Percentiles rank a stretch among this genome's conserved stretches.
These are phyloP conservation scores for Grosmannia clavigera DNA, from an alignment of 2,329 filamentous ascomycete species.

Conservation along the genomic window DNA sequence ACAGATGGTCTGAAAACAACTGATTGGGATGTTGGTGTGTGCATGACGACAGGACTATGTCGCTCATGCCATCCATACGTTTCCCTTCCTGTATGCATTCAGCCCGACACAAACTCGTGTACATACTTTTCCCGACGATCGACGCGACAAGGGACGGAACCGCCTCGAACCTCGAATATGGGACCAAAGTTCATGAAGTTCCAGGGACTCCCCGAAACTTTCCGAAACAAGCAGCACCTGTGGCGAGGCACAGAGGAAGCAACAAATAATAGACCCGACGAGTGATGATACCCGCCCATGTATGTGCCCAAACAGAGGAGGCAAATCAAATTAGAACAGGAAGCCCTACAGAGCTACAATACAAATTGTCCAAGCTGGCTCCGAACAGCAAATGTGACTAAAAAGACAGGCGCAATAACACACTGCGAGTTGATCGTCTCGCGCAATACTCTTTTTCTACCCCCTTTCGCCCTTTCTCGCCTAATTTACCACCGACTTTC, in stretches of 20 bases:
- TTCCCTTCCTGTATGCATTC: neutral
- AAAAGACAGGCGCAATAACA: neutral
- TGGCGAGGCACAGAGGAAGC: neutral
- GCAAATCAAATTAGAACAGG: neutral
- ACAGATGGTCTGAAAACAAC: slow-evolving; percentile 48
- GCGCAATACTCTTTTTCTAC: neutral
- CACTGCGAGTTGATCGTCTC: too few relatives aligned
- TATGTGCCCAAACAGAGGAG: neutral
- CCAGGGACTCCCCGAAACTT: neutral
- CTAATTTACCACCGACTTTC: too few relatives aligned
- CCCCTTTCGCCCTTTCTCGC: neutral
- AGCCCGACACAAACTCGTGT: neutral
- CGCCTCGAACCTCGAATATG: neutral
- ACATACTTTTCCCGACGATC: neutral
- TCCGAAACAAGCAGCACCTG: neutral
- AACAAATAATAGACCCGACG: neutral
- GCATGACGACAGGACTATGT: neutral
- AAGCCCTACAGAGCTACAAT: neutral
- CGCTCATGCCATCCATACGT: neutral
- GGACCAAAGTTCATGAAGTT: neutral
- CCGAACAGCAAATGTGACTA: neutral
- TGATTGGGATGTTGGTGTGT: slow-evolving; percentile 18
- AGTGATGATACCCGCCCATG: neutral
- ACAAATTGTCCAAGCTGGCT: neutral
- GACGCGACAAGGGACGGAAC: neutral